phyloP scores from a whole-genome alignment of 2,329 filamentous ascomycete species.

The Drechslerella dactyloides region DNA sequence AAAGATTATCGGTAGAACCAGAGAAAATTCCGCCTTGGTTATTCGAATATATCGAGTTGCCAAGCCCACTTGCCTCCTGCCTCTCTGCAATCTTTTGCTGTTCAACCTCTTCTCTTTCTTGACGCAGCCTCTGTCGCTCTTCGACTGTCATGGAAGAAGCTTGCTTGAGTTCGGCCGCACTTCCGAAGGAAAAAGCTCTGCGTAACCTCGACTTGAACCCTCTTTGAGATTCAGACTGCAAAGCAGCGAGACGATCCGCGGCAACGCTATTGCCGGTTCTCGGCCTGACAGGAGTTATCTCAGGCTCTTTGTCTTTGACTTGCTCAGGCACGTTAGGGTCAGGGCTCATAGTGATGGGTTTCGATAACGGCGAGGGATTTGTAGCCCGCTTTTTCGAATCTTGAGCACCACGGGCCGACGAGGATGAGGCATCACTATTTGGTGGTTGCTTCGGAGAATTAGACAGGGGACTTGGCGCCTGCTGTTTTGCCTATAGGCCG shows the following conservation, averaged over 20 bases:
- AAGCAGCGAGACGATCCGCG: constrained; percentile 81
- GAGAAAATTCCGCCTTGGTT: constrained; percentile 82
- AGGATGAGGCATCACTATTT: background rate
- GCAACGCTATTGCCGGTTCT: constrained; percentile 67
- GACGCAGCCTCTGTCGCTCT: constrained; percentile 58
- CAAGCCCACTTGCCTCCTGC: constrained; percentile 90
- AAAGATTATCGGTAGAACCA: constrained; percentile 92
- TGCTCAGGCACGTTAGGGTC: constrained; percentile 57
- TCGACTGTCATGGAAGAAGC: constrained; percentile 65
- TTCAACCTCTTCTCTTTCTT: constrained; percentile 72
- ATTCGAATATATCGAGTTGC: constrained; percentile 84
- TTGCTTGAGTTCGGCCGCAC: constrained; percentile 84
- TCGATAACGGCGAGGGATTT: constrained; percentile 76
- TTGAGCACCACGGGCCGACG: constrained; percentile 59
- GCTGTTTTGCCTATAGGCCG: constrained; percentile 23
- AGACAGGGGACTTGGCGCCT: constrained; percentile 55
- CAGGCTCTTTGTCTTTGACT: constrained; percentile 43
- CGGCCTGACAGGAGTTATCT: constrained; percentile 30
- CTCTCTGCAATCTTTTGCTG: constrained; percentile 88
- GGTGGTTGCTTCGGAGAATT: constrained; percentile 58
- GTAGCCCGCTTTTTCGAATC: constrained; percentile 71
- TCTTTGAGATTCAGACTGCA: constrained; percentile 63
- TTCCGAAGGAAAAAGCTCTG: constrained; percentile 94
- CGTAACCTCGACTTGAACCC: constrained; percentile 69
- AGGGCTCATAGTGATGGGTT: constrained; percentile 69